Percentiles rank a stretch among this genome's conserved stretches.
Conservation (phyloP, 768 basidiomycete genomes). For the Tylopilus rubrobrunneus region DNA sequence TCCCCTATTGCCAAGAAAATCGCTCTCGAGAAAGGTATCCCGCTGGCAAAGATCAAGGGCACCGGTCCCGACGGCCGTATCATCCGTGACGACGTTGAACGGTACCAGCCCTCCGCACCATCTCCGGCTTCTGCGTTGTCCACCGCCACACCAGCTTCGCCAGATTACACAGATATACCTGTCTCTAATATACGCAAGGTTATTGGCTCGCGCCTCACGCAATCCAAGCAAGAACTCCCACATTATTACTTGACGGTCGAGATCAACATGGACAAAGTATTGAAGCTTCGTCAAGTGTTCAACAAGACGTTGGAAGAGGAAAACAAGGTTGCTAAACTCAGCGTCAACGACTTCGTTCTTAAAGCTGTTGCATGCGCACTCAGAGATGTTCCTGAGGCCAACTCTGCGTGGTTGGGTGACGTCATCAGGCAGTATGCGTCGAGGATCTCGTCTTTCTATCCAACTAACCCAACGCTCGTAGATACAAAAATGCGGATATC, state of each 20-base stretch:
- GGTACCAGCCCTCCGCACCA: constrained; percentile 60
- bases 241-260: constrained; percentile 97
- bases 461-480: constrained; percentile 22
- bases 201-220: constrained; percentile 84
- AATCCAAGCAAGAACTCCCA: constrained; percentile 93
- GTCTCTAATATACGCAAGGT: constrained; percentile 92
- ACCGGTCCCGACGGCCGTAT: constrained; percentile 93
- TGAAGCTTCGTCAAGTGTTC: constrained; percentile 93
- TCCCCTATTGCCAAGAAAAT: constrained; percentile 96
- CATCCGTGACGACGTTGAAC: constrained; percentile 91
- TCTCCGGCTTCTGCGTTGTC: constrained; percentile 42
- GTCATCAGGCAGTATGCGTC: constrained; percentile 82
- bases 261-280: constrained; percentile 92
- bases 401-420: constrained; percentile 97
- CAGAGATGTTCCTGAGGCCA: constrained; percentile 93
- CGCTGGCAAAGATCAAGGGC: constrained; percentile 85
- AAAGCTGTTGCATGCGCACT: constrained; percentile 92
- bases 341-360: constrained; percentile 97
- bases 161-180: constrained; percentile 87
- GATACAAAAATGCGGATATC: constrained; percentile 97
- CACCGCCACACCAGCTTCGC: constrained; percentile 45
- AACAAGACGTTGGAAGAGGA: constrained; percentile 84
- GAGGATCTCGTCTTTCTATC: not conserved
- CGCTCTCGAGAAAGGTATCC: constrained; percentile 90
- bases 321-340: constrained; percentile 89